These are phyloP conservation scores for Pinus albicaulis DNA, from an alignment of 75 land plant species.

Conservation along the genomic window DNA sequence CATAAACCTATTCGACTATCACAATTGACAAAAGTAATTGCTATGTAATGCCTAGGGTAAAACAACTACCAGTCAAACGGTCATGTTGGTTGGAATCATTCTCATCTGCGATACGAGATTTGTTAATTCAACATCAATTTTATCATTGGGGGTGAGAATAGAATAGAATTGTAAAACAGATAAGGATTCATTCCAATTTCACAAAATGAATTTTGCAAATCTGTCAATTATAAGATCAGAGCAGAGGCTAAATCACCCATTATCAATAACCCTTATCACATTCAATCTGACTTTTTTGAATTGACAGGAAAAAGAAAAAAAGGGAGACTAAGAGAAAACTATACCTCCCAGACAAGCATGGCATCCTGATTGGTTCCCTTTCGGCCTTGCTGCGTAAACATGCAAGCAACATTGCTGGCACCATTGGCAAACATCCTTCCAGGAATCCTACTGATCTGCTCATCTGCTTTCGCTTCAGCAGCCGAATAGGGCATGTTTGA, in stretches of 20 bases:
- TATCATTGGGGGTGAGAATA: background rate
- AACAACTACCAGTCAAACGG: background rate
- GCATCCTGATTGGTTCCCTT: conserved; percentile 86
- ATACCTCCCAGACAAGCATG: conserved; percentile 86
- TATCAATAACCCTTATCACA: background rate
- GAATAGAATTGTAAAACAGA: background rate
- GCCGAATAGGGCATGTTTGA: background rate
- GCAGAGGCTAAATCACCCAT: background rate
- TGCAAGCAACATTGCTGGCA: conserved; percentile 37
- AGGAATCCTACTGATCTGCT: conserved; percentile 39
- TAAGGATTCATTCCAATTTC: background rate
- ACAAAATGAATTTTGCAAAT: conserved; percentile 1
- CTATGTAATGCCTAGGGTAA: background rate
- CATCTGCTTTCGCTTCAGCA: conserved; percentile 27
- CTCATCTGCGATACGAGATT: background rate
- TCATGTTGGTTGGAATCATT: background rate
- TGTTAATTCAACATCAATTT: background rate
- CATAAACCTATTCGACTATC: background rate
- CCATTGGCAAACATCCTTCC: conserved; percentile 61
- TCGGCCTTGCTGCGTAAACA: conserved; percentile 75
- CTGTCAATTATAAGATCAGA: background rate
- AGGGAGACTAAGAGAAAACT: background rate
- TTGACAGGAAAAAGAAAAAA: background rate
- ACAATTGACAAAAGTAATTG: background rate
- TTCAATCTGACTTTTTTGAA: background rate